phyloP scores from a whole-genome alignment of 1,284 basidiomycete genomes.

The Apiotrichum gracile region DNA sequence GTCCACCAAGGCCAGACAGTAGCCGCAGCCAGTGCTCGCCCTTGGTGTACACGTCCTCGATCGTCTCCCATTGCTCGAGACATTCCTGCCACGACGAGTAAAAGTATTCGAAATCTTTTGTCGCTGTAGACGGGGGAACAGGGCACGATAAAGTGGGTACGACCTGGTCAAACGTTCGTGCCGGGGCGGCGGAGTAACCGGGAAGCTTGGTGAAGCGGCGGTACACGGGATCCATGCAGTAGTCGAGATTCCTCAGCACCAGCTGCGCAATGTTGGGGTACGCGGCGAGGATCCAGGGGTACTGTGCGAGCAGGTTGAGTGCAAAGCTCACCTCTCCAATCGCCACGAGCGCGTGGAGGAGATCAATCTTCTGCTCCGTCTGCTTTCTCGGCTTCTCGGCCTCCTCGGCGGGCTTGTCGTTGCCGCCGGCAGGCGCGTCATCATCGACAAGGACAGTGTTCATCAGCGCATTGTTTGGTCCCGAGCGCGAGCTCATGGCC shows the following conservation, averaged over 20 bases:
- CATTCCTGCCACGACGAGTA: conserved; percentile 73
- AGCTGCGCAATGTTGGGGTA: conserved; percentile 79
- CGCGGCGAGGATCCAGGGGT: conserved; percentile 78
- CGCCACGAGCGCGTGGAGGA: conserved; percentile 74
- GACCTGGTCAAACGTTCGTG: conserved; percentile 11
- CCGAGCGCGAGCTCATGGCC: conserved; percentile 56
- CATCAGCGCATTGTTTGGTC: conserved; percentile 75
- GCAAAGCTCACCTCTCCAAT: conserved; percentile 76
- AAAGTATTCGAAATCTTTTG: conserved; percentile 76
- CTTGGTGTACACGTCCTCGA: conserved; percentile 57
- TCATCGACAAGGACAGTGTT: conserved; percentile 84
- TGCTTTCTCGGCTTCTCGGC: conserved; percentile 33
- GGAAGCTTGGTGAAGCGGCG: conserved; percentile 33
- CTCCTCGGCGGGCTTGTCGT: conserved; percentile 41
- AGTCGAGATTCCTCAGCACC: conserved; percentile 65
- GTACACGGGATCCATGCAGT: conserved; percentile 65
- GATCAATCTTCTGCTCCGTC: conserved; percentile 73
- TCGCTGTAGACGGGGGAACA: conserved; percentile 64
- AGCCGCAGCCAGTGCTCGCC: conserved; percentile 67
- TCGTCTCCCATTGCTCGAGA: conserved; percentile 59
- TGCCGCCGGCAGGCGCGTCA: conserved; percentile 25
- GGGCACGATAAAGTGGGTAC: conserved; percentile 61
- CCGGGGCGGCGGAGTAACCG: not conserved
- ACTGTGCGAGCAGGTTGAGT: conserved; percentile 70
- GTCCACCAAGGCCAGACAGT: conserved; percentile 66